Base-by-base conservation (phyloP, 2,329 filamentous ascomycete species). In the Scedosporium apiospermum region DNA sequence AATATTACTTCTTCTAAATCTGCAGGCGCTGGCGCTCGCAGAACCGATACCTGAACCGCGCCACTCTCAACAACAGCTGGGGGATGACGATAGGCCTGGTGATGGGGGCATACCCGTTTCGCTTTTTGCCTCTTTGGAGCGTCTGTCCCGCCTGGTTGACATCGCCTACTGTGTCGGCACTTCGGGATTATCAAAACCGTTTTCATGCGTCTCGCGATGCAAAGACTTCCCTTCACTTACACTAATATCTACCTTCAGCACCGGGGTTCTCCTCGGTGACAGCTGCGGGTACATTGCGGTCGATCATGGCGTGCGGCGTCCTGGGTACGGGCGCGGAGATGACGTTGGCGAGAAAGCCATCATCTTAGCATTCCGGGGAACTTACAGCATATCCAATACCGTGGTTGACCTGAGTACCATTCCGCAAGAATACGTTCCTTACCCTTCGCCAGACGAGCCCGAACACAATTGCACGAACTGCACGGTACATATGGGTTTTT, bases 221-320 rank as follows among this genome's bases (percentile, higher is more conserved):
- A 78, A 79, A 44, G 91, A 97, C 63, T 97, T 98, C 66, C 85
- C 89, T 1, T 79, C 81, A 3, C 87, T 98, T 67, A 87, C 91
- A 65, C 82, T 99, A 38, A 80, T 95, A 64, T 87, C 82, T 73
- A 90, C 92, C 10, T 99, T 92, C 89, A 93, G 96, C 71, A 97
- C 95, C 0, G 95, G 95, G 0, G 81, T 88, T 10, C 78, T 97
- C 34, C 80, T 97, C 69, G 89, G 88, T 65, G 95, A 98, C 74
- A 96, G 90, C 67, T 97, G 92, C 74, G 95, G 95, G 65, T 99
- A 96, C 75, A 87, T 98, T 63, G 93, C 90, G 0, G 78, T 98
- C n/a, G 93, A 95, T 65, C 89, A 96, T 70, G 74, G 73, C 21
- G 65, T 67, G n/a, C 53, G 7, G 60, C 16, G 42, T 44, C 58